Evolutionary conservation across 495 filamentous ascomycete genomes (phyloP).

Genomic region (Xylaria nigripes): DNA sequence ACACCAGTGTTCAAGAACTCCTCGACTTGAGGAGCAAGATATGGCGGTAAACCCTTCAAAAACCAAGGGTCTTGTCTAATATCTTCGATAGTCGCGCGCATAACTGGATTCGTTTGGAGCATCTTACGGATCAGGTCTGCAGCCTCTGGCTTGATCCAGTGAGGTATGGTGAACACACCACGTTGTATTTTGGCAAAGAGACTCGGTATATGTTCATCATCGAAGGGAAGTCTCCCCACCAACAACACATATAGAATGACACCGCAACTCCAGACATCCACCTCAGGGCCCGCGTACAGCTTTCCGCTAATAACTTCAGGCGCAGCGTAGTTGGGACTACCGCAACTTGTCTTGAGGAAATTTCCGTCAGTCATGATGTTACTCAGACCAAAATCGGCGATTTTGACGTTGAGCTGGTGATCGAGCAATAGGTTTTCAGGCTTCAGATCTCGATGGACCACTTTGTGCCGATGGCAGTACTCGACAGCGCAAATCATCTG

Average conservation of each 20-base stretch:
- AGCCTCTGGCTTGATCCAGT: constrained; percentile 82
- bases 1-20: constrained; percentile 90
- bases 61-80: constrained; percentile 97
- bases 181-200: constrained; percentile 43
- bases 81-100: constrained; percentile 85
- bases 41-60: constrained; percentile 70
- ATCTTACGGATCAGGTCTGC: constrained; percentile 79
- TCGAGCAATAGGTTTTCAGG: constrained; percentile 95
- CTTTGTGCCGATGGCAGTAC: constrained; percentile 98
- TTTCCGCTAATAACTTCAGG: constrained; percentile 97
- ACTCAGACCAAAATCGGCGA: constrained; percentile 95
- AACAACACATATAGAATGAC: constrained; percentile 96
- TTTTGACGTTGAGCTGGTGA: constrained; percentile 92
- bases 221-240: constrained; percentile 86
- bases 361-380: constrained; percentile 99
- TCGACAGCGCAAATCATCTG: constrained; percentile 99
- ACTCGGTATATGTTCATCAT: constrained; percentile 75
- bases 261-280: constrained; percentile 98
- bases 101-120: constrained; percentile 90
- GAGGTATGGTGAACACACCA: constrained; percentile 80
- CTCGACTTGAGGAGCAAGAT: constrained; percentile 82
- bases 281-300: constrained; percentile 93
- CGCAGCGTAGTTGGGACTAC: constrained; percentile 95
- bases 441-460: constrained; percentile 95
- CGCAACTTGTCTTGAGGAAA: constrained; percentile 96